phyloP scores from a whole-genome alignment of 345 rosid species.

The Laguncularia racemosa region DNA sequence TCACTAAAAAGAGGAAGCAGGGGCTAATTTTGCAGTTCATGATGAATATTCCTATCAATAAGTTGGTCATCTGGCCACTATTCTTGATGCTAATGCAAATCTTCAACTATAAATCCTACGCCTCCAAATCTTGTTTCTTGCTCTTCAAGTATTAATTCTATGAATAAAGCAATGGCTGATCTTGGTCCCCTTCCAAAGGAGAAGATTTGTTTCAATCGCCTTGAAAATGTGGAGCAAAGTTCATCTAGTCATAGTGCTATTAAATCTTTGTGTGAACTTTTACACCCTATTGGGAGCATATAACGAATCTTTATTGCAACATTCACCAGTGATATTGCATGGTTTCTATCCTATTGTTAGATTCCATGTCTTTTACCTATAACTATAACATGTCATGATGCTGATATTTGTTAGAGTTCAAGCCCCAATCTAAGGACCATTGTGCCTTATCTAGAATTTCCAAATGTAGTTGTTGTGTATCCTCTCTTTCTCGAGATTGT shows the following conservation, averaged over 20 bases:
- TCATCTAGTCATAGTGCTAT: no score
- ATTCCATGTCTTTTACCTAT: no score
- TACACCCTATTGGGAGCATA: no score
- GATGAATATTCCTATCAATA: constrained; percentile 14
- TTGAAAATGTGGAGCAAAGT: no score
- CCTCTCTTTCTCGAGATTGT: constrained; percentile 69
- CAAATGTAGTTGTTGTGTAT: no score
- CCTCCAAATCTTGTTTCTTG: constrained; percentile 12
- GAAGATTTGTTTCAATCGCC: constrained; percentile 73
- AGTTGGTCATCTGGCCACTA: constrained; percentile 11
- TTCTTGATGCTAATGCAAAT: constrained; percentile 4
- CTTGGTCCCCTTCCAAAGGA: constrained; percentile 43
- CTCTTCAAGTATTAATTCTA: constrained; percentile 6
- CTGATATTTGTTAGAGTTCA: constrained; percentile 77
- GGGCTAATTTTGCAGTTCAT: constrained; percentile 10
- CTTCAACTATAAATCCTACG: constrained; percentile 3
- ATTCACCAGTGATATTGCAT: no score
- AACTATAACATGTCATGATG: constrained; percentile 76
- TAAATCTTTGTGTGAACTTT: no score
- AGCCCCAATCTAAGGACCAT: constrained; percentile 48
- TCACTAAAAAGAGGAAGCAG: neutral
- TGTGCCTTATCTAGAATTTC: constrained; percentile 59
- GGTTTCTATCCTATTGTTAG: no score
- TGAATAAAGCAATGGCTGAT: constrained; percentile 11
- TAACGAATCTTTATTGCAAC: no score